These are phyloP conservation scores for Fraxinus pennsylvanica DNA, from an alignment of 257 asterid species.

Conservation along the genomic window DNA sequence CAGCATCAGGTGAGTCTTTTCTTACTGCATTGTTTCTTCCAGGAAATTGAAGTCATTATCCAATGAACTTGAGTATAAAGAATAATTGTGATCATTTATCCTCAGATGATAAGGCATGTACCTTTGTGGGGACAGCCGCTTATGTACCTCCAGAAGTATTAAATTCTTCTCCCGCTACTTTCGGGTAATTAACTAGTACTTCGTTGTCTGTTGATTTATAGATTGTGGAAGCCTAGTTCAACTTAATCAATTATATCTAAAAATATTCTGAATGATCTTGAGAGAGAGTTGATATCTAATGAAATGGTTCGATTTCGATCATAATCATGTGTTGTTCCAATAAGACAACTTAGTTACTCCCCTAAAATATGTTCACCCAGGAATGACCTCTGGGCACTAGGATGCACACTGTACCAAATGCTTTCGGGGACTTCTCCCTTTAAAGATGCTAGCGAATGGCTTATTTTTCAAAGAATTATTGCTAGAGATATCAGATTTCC, in stretches of 20 bases:
- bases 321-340: not conserved
- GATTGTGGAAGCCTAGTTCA: not conserved
- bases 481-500: conserved; percentile 97
- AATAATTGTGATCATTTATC: not conserved
- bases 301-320: not conserved
- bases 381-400: conserved; percentile 99
- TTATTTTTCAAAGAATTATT: conserved; percentile 87
- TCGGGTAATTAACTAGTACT: conserved; percentile 46
- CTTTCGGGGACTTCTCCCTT: conserved; percentile 98
- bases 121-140: conserved; percentile 99
- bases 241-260: not conserved
- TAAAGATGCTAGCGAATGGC: conserved; percentile 99
- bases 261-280: not conserved
- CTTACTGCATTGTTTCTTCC: conserved; percentile 9
- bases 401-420: conserved; percentile 99
- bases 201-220: not conserved
- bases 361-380: conserved; percentile 44
- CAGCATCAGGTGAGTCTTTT: conserved; percentile 76
- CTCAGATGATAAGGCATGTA: conserved; percentile 96
- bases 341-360: conserved; percentile 11
- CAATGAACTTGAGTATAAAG: not conserved
- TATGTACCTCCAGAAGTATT: conserved; percentile 98
- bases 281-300: not conserved
- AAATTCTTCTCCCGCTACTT: conserved; percentile 97
- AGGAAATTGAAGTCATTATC: not conserved